Percentiles rank a stretch among this genome's conserved stretches.
Evolutionary conservation across 1,284 basidiomycete genomes (phyloP).

Genomic region (Apiotrichum akiyoshidainum): DNA sequence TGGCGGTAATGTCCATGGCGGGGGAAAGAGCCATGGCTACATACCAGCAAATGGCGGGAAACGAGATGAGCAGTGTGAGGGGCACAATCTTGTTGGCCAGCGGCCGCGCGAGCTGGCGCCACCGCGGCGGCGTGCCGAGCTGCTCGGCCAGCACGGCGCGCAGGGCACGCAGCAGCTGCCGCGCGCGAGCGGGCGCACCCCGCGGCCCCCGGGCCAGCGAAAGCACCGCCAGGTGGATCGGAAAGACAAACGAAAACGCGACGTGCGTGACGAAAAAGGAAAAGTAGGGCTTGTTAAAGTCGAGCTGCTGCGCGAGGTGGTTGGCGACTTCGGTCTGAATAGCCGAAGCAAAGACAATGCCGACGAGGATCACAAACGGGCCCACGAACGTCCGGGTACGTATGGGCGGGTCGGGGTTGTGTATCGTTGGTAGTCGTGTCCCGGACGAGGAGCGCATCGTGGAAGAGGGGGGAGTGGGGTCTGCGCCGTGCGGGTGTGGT

Average conservation of each 20-base stretch:
- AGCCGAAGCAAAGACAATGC: slow-evolving; percentile 44
- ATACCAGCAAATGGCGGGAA: slow-evolving; percentile 44
- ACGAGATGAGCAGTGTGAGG: slow-evolving; percentile 36
- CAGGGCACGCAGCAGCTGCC: slow-evolving; percentile 15
- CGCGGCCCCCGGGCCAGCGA: slow-evolving; percentile 3
- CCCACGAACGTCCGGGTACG: slow-evolving; percentile 19
- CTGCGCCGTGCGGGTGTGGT: no score
- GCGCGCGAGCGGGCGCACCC: slow-evolving; percentile 2
- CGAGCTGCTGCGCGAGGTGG: slow-evolving; percentile 25
- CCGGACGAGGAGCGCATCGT: not conserved
- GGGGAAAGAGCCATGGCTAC: slow-evolving; percentile 39
- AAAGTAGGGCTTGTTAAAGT: slow-evolving; percentile 48
- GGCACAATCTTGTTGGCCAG: slow-evolving; percentile 30
- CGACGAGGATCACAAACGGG: slow-evolving; percentile 39
- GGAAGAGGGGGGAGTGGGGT: not conserved
- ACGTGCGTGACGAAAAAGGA: slow-evolving; percentile 50
- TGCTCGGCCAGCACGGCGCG: slow-evolving; percentile 21
- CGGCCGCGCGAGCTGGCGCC: slow-evolving; percentile 25
- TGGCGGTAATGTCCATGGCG: slow-evolving; percentile 44
- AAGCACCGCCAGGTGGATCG: slow-evolving; percentile 37
- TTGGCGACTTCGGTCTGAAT: slow-evolving; percentile 49
- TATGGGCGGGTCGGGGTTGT: not conserved
- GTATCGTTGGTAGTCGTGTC: not conserved
- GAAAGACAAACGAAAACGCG: slow-evolving; percentile 46
- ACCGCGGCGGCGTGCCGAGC: slow-evolving; percentile 21